These are phyloP conservation scores for Antarctomyces pellizariae DNA, from an alignment of 495 filamentous ascomycete species.

Conservation along the genomic window DNA sequence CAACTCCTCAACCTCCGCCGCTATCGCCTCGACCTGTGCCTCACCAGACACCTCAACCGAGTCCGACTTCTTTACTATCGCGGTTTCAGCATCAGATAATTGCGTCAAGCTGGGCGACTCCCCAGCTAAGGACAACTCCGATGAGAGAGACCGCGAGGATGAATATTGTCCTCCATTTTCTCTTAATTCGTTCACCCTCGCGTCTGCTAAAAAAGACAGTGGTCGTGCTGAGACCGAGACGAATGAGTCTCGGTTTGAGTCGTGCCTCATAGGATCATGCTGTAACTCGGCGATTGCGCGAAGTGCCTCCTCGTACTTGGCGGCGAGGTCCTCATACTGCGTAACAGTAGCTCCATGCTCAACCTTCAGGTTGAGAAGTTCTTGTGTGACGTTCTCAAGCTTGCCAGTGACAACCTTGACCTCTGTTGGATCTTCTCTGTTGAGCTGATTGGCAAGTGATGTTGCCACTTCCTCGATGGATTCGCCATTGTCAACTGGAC, in stretches of 20 bases:
- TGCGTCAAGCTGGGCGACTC: slow-evolving; percentile 48
- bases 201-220: slow-evolving; percentile 81
- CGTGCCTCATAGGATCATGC: slow-evolving; percentile 61
- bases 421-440: slow-evolving; percentile 34
- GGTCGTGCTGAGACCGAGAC: slow-evolving; percentile 40
- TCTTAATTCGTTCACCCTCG: slow-evolving; percentile 49
- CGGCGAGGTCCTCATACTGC: slow-evolving; percentile 61
- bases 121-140: slow-evolving; percentile 82
- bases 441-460: slow-evolving; percentile 7
- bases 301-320: slow-evolving; percentile 80
- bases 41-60: slow-evolving; percentile 3
- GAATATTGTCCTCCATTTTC: slow-evolving; percentile 57
- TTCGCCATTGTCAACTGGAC: slow-evolving; percentile 11
- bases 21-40: slow-evolving; percentile 15
- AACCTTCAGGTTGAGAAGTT: slow-evolving; percentile 71
- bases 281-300: slow-evolving; percentile 61
- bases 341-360: slow-evolving; percentile 69
- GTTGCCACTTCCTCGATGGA: slow-evolving; percentile 8
- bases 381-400: slow-evolving; percentile 74
- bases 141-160: slow-evolving; percentile 82
- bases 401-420: slow-evolving; percentile 77
- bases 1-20: slow-evolving; percentile 46
- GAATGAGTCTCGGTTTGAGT: slow-evolving; percentile 31
- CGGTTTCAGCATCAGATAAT: slow-evolving; percentile 31
- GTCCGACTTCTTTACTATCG: slow-evolving; percentile 13